A percentile compares a stretch with the other conserved stretches of the same genome.
Conservation (phyloP, 306 rosid genomes). For the Cajanus cajan region DNA sequence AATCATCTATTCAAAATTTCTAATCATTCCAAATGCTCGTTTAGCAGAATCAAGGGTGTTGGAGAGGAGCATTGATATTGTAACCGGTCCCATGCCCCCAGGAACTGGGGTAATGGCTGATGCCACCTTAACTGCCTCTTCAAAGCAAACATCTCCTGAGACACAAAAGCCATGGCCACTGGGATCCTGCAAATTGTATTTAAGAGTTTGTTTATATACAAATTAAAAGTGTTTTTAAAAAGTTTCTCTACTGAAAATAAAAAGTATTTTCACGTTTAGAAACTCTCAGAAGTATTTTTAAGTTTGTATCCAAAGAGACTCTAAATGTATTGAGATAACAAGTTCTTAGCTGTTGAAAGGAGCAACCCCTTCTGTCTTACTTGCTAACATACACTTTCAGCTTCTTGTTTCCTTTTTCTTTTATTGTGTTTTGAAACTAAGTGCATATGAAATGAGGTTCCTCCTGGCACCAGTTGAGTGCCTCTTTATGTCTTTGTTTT, state of each 20-base stretch:
- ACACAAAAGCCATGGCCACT: slow-evolving; percentile 29
- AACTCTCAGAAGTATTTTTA: no score
- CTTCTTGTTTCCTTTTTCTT: not conserved
- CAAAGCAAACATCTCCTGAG: slow-evolving; percentile 50
- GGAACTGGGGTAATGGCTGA: slow-evolving; percentile 60
- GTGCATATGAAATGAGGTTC: not conserved
- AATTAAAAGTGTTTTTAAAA: no score
- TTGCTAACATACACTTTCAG: not conserved
- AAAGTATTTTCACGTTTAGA: no score
- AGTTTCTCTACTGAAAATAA: no score
- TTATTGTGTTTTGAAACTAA: not conserved
- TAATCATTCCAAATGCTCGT: slow-evolving; percentile 33
- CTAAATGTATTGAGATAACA: not conserved
- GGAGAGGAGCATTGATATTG: slow-evolving; percentile 49
- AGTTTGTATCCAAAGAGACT: no score
- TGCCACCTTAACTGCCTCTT: slow-evolving; percentile 57
- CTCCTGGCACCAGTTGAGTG: not conserved
- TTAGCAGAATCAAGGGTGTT: slow-evolving; percentile 53
- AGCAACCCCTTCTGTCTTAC: not conserved
- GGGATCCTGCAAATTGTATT: slow-evolving; percentile 34
- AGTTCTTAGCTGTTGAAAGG: not conserved
- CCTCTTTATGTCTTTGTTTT: not conserved
- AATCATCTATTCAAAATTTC: slow-evolving; percentile 27
- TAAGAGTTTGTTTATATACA: no score
- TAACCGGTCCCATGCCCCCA: slow-evolving; percentile 50